A percentile compares a stretch with the other conserved stretches of the same genome.
These are phyloP conservation scores for Metarhizium humberi DNA, from an alignment of 2,329 filamentous ascomycete genomes.

Conservation along the genomic window DNA sequence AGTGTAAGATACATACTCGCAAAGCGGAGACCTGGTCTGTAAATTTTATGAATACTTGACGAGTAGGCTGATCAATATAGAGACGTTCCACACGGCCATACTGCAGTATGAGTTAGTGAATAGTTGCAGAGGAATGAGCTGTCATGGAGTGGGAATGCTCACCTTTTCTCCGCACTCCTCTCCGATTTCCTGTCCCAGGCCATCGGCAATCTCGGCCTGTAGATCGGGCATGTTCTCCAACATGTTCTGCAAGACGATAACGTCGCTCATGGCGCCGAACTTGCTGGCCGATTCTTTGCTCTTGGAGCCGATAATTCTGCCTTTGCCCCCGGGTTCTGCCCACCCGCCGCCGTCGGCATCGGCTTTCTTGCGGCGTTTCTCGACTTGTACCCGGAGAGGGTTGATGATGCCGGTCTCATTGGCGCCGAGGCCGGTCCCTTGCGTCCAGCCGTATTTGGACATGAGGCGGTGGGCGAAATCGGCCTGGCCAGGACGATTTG, in stretches of 20 bases:
- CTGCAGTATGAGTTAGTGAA: slow-evolving; percentile 26
- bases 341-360: slow-evolving; percentile 75
- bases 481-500: slow-evolving; percentile 65
- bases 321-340: slow-evolving; percentile 57
- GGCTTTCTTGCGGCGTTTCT: slow-evolving; percentile 71
- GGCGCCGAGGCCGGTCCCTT: slow-evolving; percentile 80
- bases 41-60: slow-evolving; percentile 87
- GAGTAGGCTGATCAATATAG: slow-evolving; percentile 56
- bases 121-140: not conserved
- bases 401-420: slow-evolving; percentile 75
- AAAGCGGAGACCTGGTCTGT: slow-evolving; percentile 76
- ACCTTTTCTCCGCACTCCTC: slow-evolving; percentile 83
- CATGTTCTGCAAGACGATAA: slow-evolving; percentile 78
- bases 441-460: slow-evolving; percentile 88
- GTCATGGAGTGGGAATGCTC: not conserved
- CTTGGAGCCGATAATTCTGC: slow-evolving; percentile 73
- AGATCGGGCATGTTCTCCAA: slow-evolving; percentile 72
- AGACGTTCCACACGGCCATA: slow-evolving; percentile 79
- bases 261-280: slow-evolving; percentile 68
- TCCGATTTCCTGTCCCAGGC: slow-evolving; percentile 86
- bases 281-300: slow-evolving; percentile 39
- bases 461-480: slow-evolving; percentile 84
- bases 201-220: slow-evolving; percentile 63
- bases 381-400: slow-evolving; percentile 73
- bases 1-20: slow-evolving; percentile 48